Evolutionary conservation across 768 basidiomycete genomes (phyloP).

Genomic region (Hemileccinum impolitum): DNA sequence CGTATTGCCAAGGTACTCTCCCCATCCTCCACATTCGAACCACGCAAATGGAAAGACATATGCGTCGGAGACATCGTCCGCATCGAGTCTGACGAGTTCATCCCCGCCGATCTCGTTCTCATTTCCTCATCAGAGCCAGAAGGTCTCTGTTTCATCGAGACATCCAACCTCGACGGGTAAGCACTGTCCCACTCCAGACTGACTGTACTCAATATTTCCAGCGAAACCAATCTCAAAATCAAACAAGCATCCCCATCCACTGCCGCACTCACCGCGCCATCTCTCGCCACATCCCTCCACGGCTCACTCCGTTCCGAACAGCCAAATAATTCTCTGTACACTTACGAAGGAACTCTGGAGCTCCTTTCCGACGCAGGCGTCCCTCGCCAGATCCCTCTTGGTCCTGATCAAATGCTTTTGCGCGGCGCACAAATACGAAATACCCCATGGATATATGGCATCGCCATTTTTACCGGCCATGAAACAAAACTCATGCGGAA

Average conservation of each 20-base stretch:
- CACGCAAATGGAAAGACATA: slow-evolving; percentile 85
- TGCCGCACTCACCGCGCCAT: slow-evolving; percentile 70
- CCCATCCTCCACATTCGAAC: slow-evolving; percentile 58
- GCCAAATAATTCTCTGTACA: slow-evolving; percentile 96
- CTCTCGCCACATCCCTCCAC: slow-evolving; percentile 64
- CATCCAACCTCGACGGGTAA: slow-evolving; percentile 95
- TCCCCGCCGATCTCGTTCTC: slow-evolving; percentile 90
- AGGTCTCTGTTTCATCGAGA: slow-evolving; percentile 96
- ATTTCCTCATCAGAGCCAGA: slow-evolving; percentile 93
- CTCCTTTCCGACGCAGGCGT: slow-evolving; percentile 52
- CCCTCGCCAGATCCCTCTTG: slow-evolving; percentile 82
- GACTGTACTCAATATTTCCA: slow-evolving; percentile 25
- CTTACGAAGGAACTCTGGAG: slow-evolving; percentile 83
- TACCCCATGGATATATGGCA: slow-evolving; percentile 93
- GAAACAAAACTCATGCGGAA: slow-evolving; percentile 99
- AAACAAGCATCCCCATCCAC: slow-evolving; percentile 92
- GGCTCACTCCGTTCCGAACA: slow-evolving; percentile 93
- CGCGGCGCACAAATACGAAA: slow-evolving; percentile 95
- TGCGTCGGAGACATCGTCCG: slow-evolving; percentile 90
- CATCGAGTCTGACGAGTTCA: slow-evolving; percentile 88
- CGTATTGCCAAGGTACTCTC: slow-evolving; percentile 74
- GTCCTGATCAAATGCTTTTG: slow-evolving; percentile 91
- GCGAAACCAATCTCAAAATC: slow-evolving; percentile 98
- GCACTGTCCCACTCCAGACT: slow-evolving; percentile 1
- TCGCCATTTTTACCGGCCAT: slow-evolving; percentile 93